Evolutionary conservation across 805 yeast genomes (phyloP).

Genomic region (Yamadazyma philogaea): DNA sequence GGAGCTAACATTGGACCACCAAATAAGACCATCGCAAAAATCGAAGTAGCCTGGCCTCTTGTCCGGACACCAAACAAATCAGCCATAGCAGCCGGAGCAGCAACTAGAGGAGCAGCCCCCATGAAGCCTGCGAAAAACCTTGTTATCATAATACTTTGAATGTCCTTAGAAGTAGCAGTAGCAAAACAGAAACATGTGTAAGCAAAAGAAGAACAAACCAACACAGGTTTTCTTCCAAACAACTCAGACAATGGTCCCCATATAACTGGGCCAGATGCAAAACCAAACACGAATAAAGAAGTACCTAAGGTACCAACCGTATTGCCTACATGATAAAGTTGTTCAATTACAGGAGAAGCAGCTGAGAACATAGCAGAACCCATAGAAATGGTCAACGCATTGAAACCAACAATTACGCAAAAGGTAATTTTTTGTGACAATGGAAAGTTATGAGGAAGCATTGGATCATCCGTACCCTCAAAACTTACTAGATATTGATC

Average conservation of each 20-base stretch:
- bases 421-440: constrained; percentile 21
- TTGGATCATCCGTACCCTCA: constrained; percentile 77
- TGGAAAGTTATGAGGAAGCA: constrained; percentile 79
- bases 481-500: constrained; percentile 63
- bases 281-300: constrained; percentile 83
- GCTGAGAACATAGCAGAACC: constrained; percentile 84
- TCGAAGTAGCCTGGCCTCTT: constrained; percentile 73
- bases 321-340: constrained; percentile 52
- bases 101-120: constrained; percentile 84
- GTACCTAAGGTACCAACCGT: constrained; percentile 75
- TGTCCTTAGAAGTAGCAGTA: constrained; percentile 71
- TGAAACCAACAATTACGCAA: constrained; percentile 27
- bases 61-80: constrained; percentile 65
- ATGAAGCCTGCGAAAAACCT: constrained; percentile 77
- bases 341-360: constrained; percentile 48
- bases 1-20: constrained; percentile 84
- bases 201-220: constrained; percentile 39
- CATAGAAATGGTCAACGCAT: constrained; percentile 51
- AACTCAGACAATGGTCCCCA: constrained; percentile 54
- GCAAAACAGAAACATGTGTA: constrained; percentile 50
- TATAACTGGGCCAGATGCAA: constrained; percentile 86
- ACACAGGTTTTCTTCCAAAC: constrained; percentile 40
- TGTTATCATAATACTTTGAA: constrained; percentile 73
- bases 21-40: constrained; percentile 72
- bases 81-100: constrained; percentile 81